Percentiles rank a stretch among this genome's conserved stretches.
Evolutionary conservation across 1,284 basidiomycete genomes (phyloP).

Genomic region (Pseudomicrostroma phylloplanum): DNA sequence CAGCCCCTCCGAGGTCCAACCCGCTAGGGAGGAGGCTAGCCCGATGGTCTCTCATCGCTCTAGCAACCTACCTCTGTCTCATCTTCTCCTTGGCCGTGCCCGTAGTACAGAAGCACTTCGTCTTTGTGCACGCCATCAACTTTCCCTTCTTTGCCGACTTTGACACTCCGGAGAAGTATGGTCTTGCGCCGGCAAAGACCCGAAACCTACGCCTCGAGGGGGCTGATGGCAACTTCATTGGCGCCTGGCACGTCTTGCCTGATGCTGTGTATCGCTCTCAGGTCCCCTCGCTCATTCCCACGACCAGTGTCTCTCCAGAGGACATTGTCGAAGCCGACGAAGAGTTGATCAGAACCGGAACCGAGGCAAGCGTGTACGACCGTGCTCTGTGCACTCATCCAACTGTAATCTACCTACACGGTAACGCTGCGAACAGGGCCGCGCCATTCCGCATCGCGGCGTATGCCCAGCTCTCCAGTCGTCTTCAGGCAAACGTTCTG

Average conservation of each 20-base stretch:
- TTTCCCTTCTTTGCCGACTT: constrained; percentile 27
- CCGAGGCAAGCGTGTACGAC: constrained; percentile 4
- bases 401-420: constrained; percentile 81
- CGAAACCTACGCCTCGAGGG: constrained; percentile 67
- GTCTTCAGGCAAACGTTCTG: constrained; percentile 68
- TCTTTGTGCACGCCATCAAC: constrained; percentile 29
- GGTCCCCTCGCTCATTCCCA: not conserved
- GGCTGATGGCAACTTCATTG: constrained; percentile 69
- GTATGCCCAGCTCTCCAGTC: constrained; percentile 61
- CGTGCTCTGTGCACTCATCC: constrained; percentile 54
- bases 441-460: constrained; percentile 61
- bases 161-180: constrained; percentile 17
- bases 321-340: constrained; percentile 18
- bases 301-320: not conserved
- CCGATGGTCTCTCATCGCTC: no score
- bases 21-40: no score
- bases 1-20: no score
- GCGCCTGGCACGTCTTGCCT: constrained; percentile 80
- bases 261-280: constrained; percentile 52
- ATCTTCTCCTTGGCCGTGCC: no score
- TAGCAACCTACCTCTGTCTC: no score
- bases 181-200: constrained; percentile 65
- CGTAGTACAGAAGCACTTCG: constrained; percentile 11
- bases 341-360: no score
- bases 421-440: constrained; percentile 75